Percentiles rank a stretch among this genome's conserved stretches.
phyloP scores from a whole-genome alignment of 345 rosid species.

The Zanthoxylum bungeanum region DNA sequence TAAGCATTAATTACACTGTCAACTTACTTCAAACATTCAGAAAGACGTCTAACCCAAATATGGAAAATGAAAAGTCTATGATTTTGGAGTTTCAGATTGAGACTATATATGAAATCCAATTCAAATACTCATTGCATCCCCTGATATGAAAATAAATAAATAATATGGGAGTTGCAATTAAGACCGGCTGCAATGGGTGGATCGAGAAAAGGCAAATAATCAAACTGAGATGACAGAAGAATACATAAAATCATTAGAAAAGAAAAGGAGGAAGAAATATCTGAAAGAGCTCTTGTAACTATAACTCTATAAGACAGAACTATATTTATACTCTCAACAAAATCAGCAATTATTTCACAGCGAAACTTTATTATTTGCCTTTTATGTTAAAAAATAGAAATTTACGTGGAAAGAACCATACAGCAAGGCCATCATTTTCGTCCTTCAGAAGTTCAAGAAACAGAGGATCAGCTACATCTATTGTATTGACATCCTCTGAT shows the following conservation, averaged over 20 bases:
- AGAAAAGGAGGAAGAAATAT: background rate
- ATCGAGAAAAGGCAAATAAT: background rate
- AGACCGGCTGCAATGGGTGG: background rate
- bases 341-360: background rate
- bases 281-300: background rate
- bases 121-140: background rate
- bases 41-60: background rate
- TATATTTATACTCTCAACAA: background rate
- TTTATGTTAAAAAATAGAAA: background rate
- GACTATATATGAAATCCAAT: background rate
- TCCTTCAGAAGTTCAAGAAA: constrained; percentile 97
- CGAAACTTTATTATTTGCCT: background rate
- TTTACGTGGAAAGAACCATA: constrained; percentile 33
- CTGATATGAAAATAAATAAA: background rate
- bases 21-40: background rate
- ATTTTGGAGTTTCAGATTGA: background rate
- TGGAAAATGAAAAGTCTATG: background rate
- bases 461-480: constrained; percentile 81
- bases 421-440: constrained; percentile 97
- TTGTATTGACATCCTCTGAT: constrained; percentile 79
- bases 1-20: constrained; percentile 12
- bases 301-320: constrained; percentile 1
- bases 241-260: background rate
- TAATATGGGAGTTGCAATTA: background rate
- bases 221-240: background rate